Percentiles rank a stretch among this genome's conserved stretches.
phyloP scores from a whole-genome alignment of 2,329 filamentous ascomycete genomes.

The Alternaria gaisen region DNA sequence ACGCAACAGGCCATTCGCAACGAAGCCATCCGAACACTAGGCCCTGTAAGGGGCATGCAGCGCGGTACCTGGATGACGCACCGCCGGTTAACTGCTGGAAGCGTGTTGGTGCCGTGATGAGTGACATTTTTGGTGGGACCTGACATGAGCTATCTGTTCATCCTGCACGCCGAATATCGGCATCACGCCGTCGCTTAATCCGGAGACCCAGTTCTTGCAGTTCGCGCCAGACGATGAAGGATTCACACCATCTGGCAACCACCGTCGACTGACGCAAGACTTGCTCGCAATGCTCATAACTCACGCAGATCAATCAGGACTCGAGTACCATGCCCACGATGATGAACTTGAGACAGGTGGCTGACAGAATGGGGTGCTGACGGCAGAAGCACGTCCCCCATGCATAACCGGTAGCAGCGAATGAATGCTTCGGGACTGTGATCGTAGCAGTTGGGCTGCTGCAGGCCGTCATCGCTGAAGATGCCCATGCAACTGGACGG shows the following conservation, averaged over 20 bases:
- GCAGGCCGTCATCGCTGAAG: slow-evolving; percentile 18
- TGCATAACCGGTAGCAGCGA: slow-evolving; percentile 10
- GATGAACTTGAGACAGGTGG: slow-evolving; percentile 19
- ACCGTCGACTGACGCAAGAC: neutral
- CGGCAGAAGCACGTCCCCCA: slow-evolving; percentile 22
- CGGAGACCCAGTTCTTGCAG: neutral
- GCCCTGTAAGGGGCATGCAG: slow-evolving; percentile 43
- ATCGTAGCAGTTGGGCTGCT: slow-evolving; percentile 8
- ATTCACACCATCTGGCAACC: neutral
- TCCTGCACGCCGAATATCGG: slow-evolving; percentile 20
- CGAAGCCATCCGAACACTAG: slow-evolving; percentile 23
- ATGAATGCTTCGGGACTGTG: slow-evolving; percentile 6
- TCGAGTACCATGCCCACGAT: slow-evolving; percentile 5
- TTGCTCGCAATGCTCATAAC: neutral
- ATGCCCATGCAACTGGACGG: slow-evolving; percentile 11
- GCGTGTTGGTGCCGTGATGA: slow-evolving; percentile 23
- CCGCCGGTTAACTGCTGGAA: slow-evolving; percentile 21
- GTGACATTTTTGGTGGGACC: slow-evolving; percentile 24
- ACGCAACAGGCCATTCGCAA: slow-evolving; percentile 30
- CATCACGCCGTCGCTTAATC: slow-evolving; percentile 7
- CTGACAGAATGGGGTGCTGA: slow-evolving; percentile 25
- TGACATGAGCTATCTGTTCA: slow-evolving; percentile 7
- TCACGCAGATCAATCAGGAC: slow-evolving; percentile 2
- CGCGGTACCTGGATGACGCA: slow-evolving; percentile 48
- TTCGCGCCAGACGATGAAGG: neutral